Evolutionary conservation across 139 green algal genomes (phyloP), one percentile per base, ranked within the genome.

Genomic region (Auxenochlorella pyrenoidosa): DNA sequence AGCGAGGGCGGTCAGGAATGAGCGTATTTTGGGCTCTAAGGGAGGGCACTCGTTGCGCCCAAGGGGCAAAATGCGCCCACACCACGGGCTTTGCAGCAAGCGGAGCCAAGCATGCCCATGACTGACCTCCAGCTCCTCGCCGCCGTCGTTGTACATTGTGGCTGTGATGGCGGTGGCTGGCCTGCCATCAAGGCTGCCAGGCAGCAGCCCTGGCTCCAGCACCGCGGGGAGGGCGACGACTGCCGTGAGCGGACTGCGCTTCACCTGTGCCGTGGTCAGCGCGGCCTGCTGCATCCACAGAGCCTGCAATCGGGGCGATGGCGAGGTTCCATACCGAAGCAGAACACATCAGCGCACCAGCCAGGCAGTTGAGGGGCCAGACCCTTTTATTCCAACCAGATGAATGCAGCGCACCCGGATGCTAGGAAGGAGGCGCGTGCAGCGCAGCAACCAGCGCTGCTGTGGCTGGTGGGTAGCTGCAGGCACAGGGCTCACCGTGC

Each of bases 71-170:
- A 36, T 40, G 38, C 2, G 26, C 63, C 32, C 60, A 18, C 6
- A 30, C 0, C 60, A 38, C 8, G 47, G 47, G n/a, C n/a, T n/a
- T n/a, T n/a, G n/a, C n/a, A n/a, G n/a, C 44, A 16, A 30, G 38
- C 47, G 18, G 44, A 28, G 2, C 32, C 30, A 5, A 28, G 32
- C 54, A 26, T 65, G 0, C 32, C 12, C n/a, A 47, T 12, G 19
- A 47, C 84, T 68, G 40, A 83, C 85, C 85, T 88, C 75, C 12
- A 43, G 43, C n/a, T 70, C 65, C 44, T 88, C 85, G 21, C 85
- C 85, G 21, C 70, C 85, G 28, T 88, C 85, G 24, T 80, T 72
- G 43, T 88, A 88, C 75, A 88, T 41, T 2, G 41, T 38, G 10
- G 44, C 63, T 43, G 18, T 32, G 66, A 79, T 51, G 70, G 2